Evolutionary conservation across 345 rosid species (phyloP).

Genomic region (Eucalyptus curtisii): DNA sequence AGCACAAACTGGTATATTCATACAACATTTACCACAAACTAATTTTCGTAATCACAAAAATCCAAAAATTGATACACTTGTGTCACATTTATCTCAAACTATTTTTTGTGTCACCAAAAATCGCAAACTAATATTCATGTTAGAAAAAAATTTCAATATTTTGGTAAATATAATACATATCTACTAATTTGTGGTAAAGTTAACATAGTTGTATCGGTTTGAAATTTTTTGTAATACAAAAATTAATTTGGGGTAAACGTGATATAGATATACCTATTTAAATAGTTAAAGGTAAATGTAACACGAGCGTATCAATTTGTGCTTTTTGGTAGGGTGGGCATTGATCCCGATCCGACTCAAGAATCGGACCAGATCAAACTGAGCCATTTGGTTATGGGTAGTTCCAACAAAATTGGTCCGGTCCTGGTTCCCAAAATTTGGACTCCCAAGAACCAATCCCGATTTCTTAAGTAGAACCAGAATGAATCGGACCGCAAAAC

Average conservation of each 20-base stretch:
- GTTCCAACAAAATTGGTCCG: no score
- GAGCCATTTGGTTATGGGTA: neutral
- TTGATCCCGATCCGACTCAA: no score
- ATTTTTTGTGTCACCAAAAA: no score
- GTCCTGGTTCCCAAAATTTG: neutral
- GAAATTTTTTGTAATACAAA: no score
- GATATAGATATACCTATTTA: neutral
- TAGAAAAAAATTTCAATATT: no score
- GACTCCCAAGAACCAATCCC: neutral
- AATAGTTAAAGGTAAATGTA: no score
- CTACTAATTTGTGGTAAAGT: neutral
- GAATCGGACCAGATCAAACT: neutral
- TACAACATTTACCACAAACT: neutral
- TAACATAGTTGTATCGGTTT: rapidly evolving
- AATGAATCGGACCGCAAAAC: neutral
- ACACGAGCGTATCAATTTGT: neutral
- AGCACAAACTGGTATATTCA: neutral
- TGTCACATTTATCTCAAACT: no score
- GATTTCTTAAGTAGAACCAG: neutral
- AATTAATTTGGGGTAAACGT: no score
- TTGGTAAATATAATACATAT: neutral
- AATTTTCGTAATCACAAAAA: neutral
- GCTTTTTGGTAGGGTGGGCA: neutral
- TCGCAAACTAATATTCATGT: no score
- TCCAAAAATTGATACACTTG: neutral